Conservation (phyloP, 257 asterid genomes). For the Solanum phureja region DNA sequence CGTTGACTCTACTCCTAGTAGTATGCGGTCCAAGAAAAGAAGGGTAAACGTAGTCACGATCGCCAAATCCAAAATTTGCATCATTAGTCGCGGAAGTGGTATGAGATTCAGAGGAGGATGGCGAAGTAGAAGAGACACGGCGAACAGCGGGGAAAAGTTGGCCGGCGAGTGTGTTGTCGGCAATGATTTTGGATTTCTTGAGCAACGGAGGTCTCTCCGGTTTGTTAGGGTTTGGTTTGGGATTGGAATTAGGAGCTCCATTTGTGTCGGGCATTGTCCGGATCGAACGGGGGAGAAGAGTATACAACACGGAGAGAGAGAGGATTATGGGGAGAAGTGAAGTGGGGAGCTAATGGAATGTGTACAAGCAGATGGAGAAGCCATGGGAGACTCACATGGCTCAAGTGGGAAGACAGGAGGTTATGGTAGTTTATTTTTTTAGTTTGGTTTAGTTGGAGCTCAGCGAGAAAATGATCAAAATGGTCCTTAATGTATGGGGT, state of each 20-base stretch:
- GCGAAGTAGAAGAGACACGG: conserved; percentile 37
- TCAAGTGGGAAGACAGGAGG: background rate
- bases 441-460: background rate
- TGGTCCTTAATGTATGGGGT: no score
- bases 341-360: background rate
- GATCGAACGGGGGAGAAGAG: background rate
- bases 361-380: background rate
- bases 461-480: no score
- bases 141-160: conserved; percentile 56
- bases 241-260: conserved; percentile 23
- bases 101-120: conserved; percentile 12
- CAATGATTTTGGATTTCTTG: conserved; percentile 50
- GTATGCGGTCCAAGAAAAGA: conserved; percentile 86
- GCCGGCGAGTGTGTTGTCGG: conserved; percentile 26
- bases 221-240: conserved; percentile 19
- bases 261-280: conserved; percentile 24
- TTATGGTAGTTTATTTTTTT: background rate
- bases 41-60: conserved; percentile 89
- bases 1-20: conserved; percentile 50
- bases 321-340: background rate
- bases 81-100: conserved; percentile 19
- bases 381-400: background rate
- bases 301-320: background rate
- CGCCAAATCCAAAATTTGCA: conserved; percentile 45
- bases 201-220: conserved; percentile 50